Evolutionary conservation across 768 basidiomycete genomes (phyloP).

Genomic region (Pleurotus tuber-regium): DNA sequence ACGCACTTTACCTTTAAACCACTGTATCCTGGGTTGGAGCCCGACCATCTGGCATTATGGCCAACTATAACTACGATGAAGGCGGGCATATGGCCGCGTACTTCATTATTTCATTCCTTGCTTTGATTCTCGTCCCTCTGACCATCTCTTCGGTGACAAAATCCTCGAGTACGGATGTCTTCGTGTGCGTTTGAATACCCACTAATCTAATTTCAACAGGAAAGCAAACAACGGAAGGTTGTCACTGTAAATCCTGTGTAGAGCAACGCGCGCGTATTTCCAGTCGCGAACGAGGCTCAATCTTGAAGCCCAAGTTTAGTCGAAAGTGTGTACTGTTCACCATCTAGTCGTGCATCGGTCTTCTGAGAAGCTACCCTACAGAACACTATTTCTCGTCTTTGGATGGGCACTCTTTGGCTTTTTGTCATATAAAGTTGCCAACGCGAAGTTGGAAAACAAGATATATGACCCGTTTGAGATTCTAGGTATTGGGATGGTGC

Average conservation of each 20-base stretch:
- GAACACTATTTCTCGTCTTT: slow-evolving; percentile 54
- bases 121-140: slow-evolving; percentile 77
- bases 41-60: slow-evolving; percentile 43
- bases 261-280: slow-evolving; percentile 48
- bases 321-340: slow-evolving; percentile 54
- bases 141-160: slow-evolving; percentile 50
- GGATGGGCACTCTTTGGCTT: slow-evolving; percentile 78
- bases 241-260: slow-evolving; percentile 61
- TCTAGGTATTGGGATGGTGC: slow-evolving; percentile 69
- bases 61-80: slow-evolving; percentile 85
- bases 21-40: slow-evolving; percentile 2
- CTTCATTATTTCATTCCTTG: slow-evolving; percentile 88
- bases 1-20: slow-evolving; percentile 5
- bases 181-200: slow-evolving; percentile 1
- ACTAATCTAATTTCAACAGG: slow-evolving; percentile 24
- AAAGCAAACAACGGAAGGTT: slow-evolving; percentile 40
- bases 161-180: slow-evolving; percentile 39
- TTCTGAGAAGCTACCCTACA: no score
- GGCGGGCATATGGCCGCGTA: slow-evolving; percentile 84
- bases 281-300: slow-evolving; percentile 41
- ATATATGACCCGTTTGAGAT: slow-evolving; percentile 96
- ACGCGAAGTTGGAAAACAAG: slow-evolving; percentile 56
- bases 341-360: no score
- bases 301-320: slow-evolving; percentile 46
- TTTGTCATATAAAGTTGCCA: slow-evolving; percentile 63